A percentile compares a stretch with the other conserved stretches of the same genome.
Evolutionary conservation across 331 rosid species (phyloP).

Genomic region (Quercus lobata): DNA sequence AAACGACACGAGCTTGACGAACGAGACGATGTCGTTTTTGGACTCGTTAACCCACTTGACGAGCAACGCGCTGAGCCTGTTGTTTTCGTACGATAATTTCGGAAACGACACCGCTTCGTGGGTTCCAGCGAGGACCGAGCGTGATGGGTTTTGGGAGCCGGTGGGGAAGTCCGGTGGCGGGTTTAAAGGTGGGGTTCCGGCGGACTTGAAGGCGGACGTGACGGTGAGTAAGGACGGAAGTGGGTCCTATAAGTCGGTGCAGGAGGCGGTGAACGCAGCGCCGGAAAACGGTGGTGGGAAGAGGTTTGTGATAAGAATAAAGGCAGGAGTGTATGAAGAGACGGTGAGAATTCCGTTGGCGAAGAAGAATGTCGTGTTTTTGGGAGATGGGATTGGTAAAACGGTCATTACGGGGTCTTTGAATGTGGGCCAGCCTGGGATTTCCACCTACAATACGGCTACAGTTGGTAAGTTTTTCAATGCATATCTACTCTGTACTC

Average conservation of each 20-base stretch:
- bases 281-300: constrained; percentile 34
- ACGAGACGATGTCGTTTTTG: constrained; percentile 65
- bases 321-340: constrained; percentile 73
- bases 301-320: constrained; percentile 64
- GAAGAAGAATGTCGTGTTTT: constrained; percentile 66
- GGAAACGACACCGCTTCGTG: constrained; percentile 50
- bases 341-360: constrained; percentile 65
- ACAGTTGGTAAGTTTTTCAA: constrained; percentile 58
- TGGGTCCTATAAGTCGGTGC: constrained; percentile 54
- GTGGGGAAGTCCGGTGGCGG: constrained; percentile 8
- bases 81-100: constrained; percentile 40
- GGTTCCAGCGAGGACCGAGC: constrained; percentile 64
- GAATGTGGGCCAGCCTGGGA: constrained; percentile 51
- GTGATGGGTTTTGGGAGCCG: constrained; percentile 64
- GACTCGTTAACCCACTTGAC: constrained; percentile 26
- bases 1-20: constrained; percentile 62
- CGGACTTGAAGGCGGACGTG: constrained; percentile 34
- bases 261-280: constrained; percentile 73
- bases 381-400: constrained; percentile 80
- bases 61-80: constrained; percentile 71
- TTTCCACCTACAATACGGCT: constrained; percentile 64
- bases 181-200: constrained; percentile 39
- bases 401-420: constrained; percentile 69
- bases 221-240: constrained; percentile 54
- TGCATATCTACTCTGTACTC: too few species aligned